Evolutionary conservation across 768 basidiomycete genomes (phyloP).

Genomic region (Arthromyces matolae): DNA sequence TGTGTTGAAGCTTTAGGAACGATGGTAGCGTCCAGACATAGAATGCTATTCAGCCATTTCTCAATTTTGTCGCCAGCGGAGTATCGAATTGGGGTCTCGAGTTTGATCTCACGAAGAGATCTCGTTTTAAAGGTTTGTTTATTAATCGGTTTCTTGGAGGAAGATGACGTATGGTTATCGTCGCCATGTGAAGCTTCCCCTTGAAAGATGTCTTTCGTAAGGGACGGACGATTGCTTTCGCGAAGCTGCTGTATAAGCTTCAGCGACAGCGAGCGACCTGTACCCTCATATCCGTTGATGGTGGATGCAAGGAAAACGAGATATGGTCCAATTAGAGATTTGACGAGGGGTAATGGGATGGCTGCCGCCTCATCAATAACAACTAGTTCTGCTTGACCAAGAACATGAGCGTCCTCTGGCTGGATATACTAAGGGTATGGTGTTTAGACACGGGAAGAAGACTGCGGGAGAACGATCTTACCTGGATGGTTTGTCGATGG

Average conservation of each 20-base stretch:
- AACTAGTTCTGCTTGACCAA: slow-evolving; percentile 95
- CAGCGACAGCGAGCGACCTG: slow-evolving; percentile 95
- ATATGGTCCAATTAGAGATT: slow-evolving; percentile 92
- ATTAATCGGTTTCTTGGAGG: slow-evolving; percentile 50
- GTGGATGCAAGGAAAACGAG: slow-evolving; percentile 99
- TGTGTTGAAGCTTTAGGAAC: slow-evolving; percentile 41
- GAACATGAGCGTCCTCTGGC: slow-evolving; percentile 95
- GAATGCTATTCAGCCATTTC: slow-evolving; percentile 85
- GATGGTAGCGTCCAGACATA: slow-evolving; percentile 87
- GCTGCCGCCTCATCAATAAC: slow-evolving; percentile 99
- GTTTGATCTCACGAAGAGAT: slow-evolving; percentile 86
- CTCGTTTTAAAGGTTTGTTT: slow-evolving; percentile 67
- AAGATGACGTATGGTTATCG: slow-evolving; percentile 30
- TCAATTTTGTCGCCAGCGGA: slow-evolving; percentile 83
- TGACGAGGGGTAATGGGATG: slow-evolving; percentile 93
- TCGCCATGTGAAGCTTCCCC: slow-evolving; percentile 35
- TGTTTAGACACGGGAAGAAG: slow-evolving; percentile 27
- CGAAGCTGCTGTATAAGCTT: slow-evolving; percentile 97
- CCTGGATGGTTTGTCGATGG: slow-evolving; percentile 96
- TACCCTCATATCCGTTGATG: slow-evolving; percentile 99
- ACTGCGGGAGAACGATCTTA: slow-evolving; percentile 28
- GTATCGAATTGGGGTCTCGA: slow-evolving; percentile 95
- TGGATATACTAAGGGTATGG: slow-evolving; percentile 98
- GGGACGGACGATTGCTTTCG: slow-evolving; percentile 79
- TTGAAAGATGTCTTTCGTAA: slow-evolving; percentile 63